Conservation (phyloP, 768 basidiomycete species). For the Hygrophoropsis aurantiaca region DNA sequence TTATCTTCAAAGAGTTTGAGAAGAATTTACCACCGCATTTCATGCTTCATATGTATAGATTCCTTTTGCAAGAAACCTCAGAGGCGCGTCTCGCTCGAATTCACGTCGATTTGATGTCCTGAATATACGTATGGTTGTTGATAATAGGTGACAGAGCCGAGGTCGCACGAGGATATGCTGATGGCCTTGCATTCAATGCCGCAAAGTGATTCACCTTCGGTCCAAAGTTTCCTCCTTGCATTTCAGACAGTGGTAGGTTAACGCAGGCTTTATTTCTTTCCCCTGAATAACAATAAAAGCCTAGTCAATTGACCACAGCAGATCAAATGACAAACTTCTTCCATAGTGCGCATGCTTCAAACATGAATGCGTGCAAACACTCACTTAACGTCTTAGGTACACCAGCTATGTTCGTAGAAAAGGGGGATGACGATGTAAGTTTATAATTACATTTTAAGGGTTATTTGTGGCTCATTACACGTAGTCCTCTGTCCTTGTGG, state of each 20-base stretch:
- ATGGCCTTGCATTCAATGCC: slow-evolving; percentile 45
- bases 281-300: slow-evolving; percentile 34
- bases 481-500: slow-evolving; percentile 26
- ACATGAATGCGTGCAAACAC: background rate
- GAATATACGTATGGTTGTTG: slow-evolving; percentile 4
- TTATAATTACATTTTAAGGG: background rate
- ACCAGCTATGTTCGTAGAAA: slow-evolving; percentile 58
- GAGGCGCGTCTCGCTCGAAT: slow-evolving; percentile 45
- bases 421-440: slow-evolving; percentile 53
- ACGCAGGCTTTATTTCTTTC: slow-evolving; percentile 10
- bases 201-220: slow-evolving; percentile 39
- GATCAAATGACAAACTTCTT: slow-evolving; percentile 70
- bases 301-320: slow-evolving; percentile 47
- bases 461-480: background rate
- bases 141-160: slow-evolving; percentile 67
- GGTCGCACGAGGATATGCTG: slow-evolving; percentile 51
- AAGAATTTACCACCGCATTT: slow-evolving; percentile 57
- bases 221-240: slow-evolving; percentile 44
- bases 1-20: slow-evolving; percentile 61
- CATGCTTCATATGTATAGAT: slow-evolving; percentile 60
- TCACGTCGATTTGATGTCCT: background rate
- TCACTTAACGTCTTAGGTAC: slow-evolving; percentile 39
- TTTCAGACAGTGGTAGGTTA: slow-evolving; percentile 39
- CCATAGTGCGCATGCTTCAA: slow-evolving; percentile 21
- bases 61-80: slow-evolving; percentile 67